Base-by-base conservation (phyloP, 176 grass and related monocot genomes). In the Aegilops longissima region DNA sequence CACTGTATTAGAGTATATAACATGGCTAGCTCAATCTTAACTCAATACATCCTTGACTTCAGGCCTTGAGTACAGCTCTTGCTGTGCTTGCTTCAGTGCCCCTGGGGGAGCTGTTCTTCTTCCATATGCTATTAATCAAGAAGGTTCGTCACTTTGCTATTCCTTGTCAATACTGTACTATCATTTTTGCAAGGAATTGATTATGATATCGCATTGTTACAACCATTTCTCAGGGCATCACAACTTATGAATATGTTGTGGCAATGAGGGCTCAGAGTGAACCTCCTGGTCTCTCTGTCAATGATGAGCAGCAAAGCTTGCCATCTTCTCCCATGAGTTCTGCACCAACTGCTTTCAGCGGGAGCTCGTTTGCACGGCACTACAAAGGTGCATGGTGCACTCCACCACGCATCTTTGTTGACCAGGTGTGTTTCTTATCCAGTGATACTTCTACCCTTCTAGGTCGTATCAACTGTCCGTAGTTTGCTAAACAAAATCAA, bases 351-450 rank as follows among this genome's bases (percentile, higher is more conserved):
- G 97, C 90, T 78, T 93, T 99, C 73, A 99, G 97, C 36, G 87
- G 92, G 81, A 99, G 97, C 80, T 97, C 97, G 1, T 86, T 97
- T 11, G 85, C 92, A 3, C 89, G 95, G 70, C 97, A 93, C 79
- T 97, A 99, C 86, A 99, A 97, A 89, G 97, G 94, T 77, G 87
- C 92, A 54, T 99, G 97, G 97, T 99, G 97, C 85, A 99, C 97
- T 59, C 97, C 97, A 78, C 97, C 97, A 21, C 93, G 97, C 70
- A 93, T 99, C 85, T 97, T 99, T 63, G 82, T 99, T 80, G 97
- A 97, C 81, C 94, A 91, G 90, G 90, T 91, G 84, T 52, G 18
- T 72, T 31, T 81, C 81, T 12, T 63, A 76, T 84, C 7, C 5
- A 18, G 74, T 59, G 34, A 12, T 79, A 45, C 45, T 1, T 49